Conservation (phyloP, 805 yeast genomes). For the Nakazawaea populi region DNA sequence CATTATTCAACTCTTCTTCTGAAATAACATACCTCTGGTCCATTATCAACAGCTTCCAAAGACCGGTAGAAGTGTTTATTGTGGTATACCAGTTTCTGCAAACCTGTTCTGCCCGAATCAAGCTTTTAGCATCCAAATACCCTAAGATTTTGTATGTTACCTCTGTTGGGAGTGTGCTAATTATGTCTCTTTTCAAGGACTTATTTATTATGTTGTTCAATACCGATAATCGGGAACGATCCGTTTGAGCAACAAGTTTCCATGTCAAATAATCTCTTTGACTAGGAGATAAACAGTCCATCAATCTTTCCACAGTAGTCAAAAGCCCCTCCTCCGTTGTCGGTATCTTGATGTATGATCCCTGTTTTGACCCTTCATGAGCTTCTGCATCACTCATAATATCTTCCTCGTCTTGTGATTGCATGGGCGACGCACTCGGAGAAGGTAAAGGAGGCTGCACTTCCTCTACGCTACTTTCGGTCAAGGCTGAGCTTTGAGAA, state of each 20-base stretch:
- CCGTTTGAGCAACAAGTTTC: conserved; percentile 50
- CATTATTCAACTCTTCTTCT: conserved; percentile 33
- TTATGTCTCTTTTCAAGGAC: conserved; percentile 66
- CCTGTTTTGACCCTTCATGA: conserved; percentile 20
- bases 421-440: conserved; percentile 59
- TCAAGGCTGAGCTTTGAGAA: conserved; percentile 9
- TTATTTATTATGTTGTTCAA: conserved; percentile 44
- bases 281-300: conserved; percentile 34
- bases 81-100: conserved; percentile 64
- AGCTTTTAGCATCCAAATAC: conserved; percentile 56
- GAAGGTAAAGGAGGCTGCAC: conserved; percentile 58
- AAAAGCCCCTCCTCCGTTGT: conserved; percentile 2
- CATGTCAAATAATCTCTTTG: conserved; percentile 39
- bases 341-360: conserved; percentile 33
- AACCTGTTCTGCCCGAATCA: conserved; percentile 58
- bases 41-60: conserved; percentile 67
- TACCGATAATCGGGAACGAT: conserved; percentile 57
- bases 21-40: conserved; percentile 54
- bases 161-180: conserved; percentile 70
- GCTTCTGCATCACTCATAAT: not conserved
- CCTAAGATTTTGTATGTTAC: conserved; percentile 59
- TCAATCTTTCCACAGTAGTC: conserved; percentile 21
- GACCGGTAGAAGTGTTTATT: conserved; percentile 49
- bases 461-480: conserved; percentile 18
- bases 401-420: conserved; percentile 21